Evolutionary conservation across 768 basidiomycete species (phyloP).

Genomic region (Dioszegia crocea): DNA sequence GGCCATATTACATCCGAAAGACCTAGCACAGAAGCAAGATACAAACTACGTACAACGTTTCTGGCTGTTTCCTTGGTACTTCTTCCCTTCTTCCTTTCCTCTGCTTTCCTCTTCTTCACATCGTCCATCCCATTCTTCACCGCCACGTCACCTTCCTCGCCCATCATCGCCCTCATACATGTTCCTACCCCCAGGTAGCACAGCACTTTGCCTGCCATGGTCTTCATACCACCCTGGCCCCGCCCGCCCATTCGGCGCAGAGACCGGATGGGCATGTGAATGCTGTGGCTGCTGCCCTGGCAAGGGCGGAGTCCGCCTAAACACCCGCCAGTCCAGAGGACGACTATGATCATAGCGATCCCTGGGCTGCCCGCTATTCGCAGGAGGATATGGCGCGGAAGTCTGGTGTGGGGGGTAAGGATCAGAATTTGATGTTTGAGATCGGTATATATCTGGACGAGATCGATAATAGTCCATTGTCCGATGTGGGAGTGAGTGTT

Average conservation of each 20-base stretch:
- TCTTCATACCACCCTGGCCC: neutral
- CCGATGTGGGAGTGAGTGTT: neutral
- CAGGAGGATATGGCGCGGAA: neutral
- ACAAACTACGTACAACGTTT: too few species aligned
- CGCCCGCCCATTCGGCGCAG: neutral
- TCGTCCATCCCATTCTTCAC: too few species aligned
- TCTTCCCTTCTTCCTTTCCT: neutral
- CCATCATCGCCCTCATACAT: neutral
- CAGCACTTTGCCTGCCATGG: neutral
- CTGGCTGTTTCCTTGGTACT: too few species aligned
- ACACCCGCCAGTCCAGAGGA: neutral
- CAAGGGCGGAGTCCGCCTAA: neutral
- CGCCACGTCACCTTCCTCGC: too few species aligned
- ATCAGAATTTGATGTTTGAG: neutral
- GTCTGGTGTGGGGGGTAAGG: too few species aligned
- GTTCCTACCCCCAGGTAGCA: neutral
- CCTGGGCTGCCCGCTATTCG: neutral
- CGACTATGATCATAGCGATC: neutral
- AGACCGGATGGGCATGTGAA: neutral
- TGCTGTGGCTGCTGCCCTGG: neutral
- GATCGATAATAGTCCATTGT: constrained; percentile 5
- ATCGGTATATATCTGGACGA: neutral
- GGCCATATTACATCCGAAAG: too few species aligned
- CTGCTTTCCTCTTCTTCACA: neutral
- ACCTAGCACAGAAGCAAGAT: too few species aligned